Base-by-base conservation (phyloP, 768 basidiomycete genomes). In the Brasilioporus rufonigricans region DNA sequence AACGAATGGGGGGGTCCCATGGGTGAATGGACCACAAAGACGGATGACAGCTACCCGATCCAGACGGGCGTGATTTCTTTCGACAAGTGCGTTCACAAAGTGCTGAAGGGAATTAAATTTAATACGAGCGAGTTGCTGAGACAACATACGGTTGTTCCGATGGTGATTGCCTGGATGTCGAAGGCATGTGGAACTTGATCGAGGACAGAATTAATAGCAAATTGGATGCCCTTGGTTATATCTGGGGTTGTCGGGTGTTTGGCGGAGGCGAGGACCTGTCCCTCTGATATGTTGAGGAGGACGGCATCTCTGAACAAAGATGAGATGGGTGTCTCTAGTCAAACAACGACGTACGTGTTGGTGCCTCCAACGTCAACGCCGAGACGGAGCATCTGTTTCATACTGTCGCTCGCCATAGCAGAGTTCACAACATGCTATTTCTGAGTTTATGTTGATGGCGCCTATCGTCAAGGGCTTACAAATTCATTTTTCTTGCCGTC, bases 11-110 rank as follows among this genome's bases (percentile, higher is more conserved):
- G 84, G 85, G 18, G 76, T 76, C 32, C 82, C 80, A n/a, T 67
- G 71, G 3, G 81, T 81, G 65, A 81, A 85, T 0, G 82, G 81
- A 4, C 79, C 81, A 44, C 82, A 83, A 8, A 87, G 74, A 52
- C 86, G 79, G 45, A 87, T 75, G 35, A 87, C 83, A 0, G 83
- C 86, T 0, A 87, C 85, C 44, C 78, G 78, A 41, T 77, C 75
- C 13, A 87, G 68, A n/a, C 79, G 74, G 2, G 75, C 56, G 8
- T 76, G 68, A 63, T 86, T 79, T 24, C 77, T 65, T 68, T 86
- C 83, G 16, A 87, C 74, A 2, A 87, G 77, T 2, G 84, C 83
- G 56, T 87, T 83, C n/a, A 83, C 73, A 53, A 83, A 83, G 62
- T 80, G 79, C 73, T 39, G 38, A 18, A 36, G 16, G 29, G 19